Conservation (phyloP, 768 basidiomycete species). For the Calocybe gangraenosa region DNA sequence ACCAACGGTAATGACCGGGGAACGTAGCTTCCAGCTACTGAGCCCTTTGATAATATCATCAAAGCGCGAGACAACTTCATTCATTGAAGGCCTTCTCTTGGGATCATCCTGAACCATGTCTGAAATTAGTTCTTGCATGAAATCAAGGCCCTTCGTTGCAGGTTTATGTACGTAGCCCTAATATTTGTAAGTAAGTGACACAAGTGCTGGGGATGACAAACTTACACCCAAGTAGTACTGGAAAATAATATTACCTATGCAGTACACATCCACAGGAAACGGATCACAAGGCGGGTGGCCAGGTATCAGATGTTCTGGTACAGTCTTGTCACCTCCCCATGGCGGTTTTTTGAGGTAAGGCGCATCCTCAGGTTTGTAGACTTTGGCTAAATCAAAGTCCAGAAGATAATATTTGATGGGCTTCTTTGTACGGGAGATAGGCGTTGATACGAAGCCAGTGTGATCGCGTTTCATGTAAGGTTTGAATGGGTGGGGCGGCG, state of each 20-base stretch:
- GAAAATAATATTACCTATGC: conserved; percentile 29
- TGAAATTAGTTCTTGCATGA: conserved; percentile 14
- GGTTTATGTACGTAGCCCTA: conserved; percentile 4
- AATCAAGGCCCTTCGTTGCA: conserved; percentile 16
- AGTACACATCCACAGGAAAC: conserved; percentile 33
- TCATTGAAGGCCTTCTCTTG: too few species aligned
- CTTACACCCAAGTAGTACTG: conserved; percentile 15
- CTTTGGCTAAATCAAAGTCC: conserved; percentile 21
- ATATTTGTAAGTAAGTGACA: neutral
- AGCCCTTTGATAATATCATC: too few species aligned
- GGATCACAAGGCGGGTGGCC: conserved; percentile 21
- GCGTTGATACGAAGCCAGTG: neutral
- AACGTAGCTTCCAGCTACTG: too few species aligned
- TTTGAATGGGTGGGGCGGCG: conserved; percentile 10
- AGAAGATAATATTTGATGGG: conserved; percentile 19
- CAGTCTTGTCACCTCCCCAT: conserved; percentile 35
- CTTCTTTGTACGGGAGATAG: conserved; percentile 10
- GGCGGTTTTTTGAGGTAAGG: conserved; percentile 17
- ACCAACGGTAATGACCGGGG: too few species aligned
- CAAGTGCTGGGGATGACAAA: neutral
- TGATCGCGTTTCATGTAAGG: conserved; percentile 6
- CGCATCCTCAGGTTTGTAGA: conserved; percentile 16
- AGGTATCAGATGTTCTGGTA: conserved; percentile 27
- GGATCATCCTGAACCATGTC: too few species aligned
- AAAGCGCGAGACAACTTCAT: too few species aligned